Evolutionary conservation across 805 yeast genomes (phyloP), one percentile per base, ranked within the genome.

Genomic region (Kazachstania bromeliacearum): DNA sequence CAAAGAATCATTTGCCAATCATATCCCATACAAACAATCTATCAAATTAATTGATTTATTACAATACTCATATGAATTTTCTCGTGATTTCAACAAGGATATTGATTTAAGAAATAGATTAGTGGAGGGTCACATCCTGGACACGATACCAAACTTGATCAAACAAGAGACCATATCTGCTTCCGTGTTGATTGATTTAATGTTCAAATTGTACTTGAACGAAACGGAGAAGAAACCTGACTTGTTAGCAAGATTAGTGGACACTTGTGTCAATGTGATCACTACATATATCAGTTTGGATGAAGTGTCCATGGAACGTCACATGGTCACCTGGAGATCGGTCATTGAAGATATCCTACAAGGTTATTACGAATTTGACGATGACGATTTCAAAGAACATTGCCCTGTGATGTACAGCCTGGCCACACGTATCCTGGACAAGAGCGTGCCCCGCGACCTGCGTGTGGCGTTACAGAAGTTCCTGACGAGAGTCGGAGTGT

Each of bases 161-260:
- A 83, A 84, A 49, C 98, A 94, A 60, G 98, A 94, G 59, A 78
- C 94, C 0, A 75, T 85, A 24, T 77, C 96, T 0, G 79, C 95
- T 1, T 89, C 94, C 2, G 95, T 87, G 1, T 82, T 78, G 55
- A 77, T 89, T 44, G 77, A 79, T 48, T 71, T 88, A 31, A 68
- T 84, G 67, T 84, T 89, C 68, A 71, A 81, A 49, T 64, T 89
- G 51, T 87, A 85, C 57, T 42, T 58, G 42, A 58, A 57, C 50
- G 28, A 67, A 63, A 40, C 64, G 57, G 38, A 75, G 76, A 42
- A 72, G 75, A 48, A 66, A 63, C 8, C 45, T 6, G 71, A 70
- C 18, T 63, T 76, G 28, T 57, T 70, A 19, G 34, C 37, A 5
- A 41, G 59, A 43, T 52, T 75, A 43, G 66, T 81, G 26, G 83